Base-by-base conservation (phyloP, 192 early-diverging fungal genomes). In the Podila verticillata region DNA sequence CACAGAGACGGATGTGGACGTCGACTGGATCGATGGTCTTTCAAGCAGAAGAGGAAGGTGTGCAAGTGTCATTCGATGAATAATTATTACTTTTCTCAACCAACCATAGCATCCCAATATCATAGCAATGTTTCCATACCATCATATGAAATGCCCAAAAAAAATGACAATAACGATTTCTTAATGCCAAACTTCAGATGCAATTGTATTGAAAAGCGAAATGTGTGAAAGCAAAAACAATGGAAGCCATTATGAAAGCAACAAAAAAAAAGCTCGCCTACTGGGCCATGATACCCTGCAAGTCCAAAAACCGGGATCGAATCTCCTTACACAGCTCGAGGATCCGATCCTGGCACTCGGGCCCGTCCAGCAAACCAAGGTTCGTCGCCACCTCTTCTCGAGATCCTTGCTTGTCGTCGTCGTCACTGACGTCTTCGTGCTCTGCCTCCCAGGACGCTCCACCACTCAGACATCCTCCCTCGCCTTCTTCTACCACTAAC, bases 1-100 rank as follows among this genome's bases (percentile, higher is more conserved):
- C 66, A 2, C 67, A 77, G 35, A 66, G 66, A 44, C 59, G 74
- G 30, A 8, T 77, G 57, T 77, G 74, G 74, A 61, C 68, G n/a
- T 77, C 74, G 15, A 31, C 67, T 13, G 74, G 74, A 9, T 61
- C 74, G 4, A 58, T 70, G 36, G 64, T 62, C n/a, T 17, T 74
- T 26, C 20, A n/a, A 10, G n/a, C 5, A 26, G 22, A 54, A 2
- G 17, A 7, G n/a, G 51, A 26, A 54, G 51, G n/a, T n/a, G n/a
- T 0, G 7, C 15, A 12, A 12, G 36, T 12, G 36, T 12, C 36
- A 39, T 39, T 12, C 36, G 2, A 0, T 39, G 36, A 39, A 39
- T 44, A 44, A 44, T 44, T 17, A 44, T 15, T 17, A 17, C 3
- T 44, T 44, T 44, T 17, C 0, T 12, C 39, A n/a, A n/a, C 39